These are phyloP conservation scores for Parafenestella ontariensis DNA, from an alignment of 2,329 filamentous ascomycete species.

Conservation along the genomic window DNA sequence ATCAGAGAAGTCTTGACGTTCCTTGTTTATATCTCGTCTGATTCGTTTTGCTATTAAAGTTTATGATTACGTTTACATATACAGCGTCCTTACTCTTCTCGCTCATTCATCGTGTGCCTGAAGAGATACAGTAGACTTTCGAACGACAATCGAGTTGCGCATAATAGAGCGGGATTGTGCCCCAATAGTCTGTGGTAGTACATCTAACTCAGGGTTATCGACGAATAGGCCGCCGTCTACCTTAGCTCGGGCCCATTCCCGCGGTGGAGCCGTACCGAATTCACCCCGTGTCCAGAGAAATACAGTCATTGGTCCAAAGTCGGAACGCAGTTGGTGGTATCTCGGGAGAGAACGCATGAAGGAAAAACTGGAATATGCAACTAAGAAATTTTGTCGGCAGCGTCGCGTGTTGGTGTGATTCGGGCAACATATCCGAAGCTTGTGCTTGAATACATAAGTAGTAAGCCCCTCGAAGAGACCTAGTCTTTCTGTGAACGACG, in stretches of 20 bases:
- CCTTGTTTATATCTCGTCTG: not conserved
- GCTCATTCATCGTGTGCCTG: not conserved
- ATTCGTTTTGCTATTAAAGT: not conserved
- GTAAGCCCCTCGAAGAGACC: not conserved
- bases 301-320: conserved; percentile 22
- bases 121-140: no score
- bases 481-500: not conserved
- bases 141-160: no score
- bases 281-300: not conserved
- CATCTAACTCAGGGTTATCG: no score
- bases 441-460: not conserved
- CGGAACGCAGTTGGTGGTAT: conserved; percentile 8
- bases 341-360: not conserved
- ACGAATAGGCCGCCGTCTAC: not conserved
- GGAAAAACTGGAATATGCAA: not conserved
- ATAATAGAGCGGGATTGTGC: no score
- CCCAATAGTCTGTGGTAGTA: no score
- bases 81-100: not conserved
- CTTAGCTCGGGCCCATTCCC: not conserved
- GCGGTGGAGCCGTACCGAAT: not conserved
- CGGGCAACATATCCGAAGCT: not conserved
- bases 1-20: not conserved
- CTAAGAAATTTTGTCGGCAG: not conserved
- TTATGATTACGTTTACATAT: not conserved
- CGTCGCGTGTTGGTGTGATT: not conserved